Evolutionary conservation across 176 grass and related monocot species (phyloP), one percentile per base, ranked within the genome.

Genomic region (Eleusine coracana): DNA sequence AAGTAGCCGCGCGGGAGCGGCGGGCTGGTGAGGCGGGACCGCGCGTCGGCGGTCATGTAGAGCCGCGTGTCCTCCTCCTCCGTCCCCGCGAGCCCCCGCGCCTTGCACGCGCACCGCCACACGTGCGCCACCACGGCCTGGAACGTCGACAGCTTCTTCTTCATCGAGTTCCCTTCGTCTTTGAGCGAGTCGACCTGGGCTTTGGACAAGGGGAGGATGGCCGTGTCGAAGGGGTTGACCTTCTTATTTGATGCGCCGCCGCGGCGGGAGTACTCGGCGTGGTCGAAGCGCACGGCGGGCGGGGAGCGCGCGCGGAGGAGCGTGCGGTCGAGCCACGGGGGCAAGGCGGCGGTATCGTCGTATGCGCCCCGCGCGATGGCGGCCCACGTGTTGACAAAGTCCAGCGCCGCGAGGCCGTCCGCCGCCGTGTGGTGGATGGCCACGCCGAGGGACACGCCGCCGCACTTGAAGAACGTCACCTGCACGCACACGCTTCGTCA

Each of bases 381-480:
- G 15, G 89, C 70, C 83, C 88, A 88, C 25, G 84, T 69, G 60
- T 88, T 84, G 25, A 97, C 44, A 60, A 97, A 93, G 66, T 97
- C 77, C 5, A 89, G 40, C 16, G 77, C 42, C 6, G 73, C 70
- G 46, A 62, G 88, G 66, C 81, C 86, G 73, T 91, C 94, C 18
- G 76, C 68, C 42, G 83, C 81, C 44, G 75, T 68, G 71, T 97
- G 89, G 76, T 94, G 91, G 49, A 87, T 82, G 45, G 82, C 84
- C 3, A 38, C 18, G 36, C 92, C 88, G 1, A 97, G 5, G 73
- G 74, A 80, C 37, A 86, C 91, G 10, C 88, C 86, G 10, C 94
- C 88, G 27, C 91, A 97, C 81, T 78, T 55, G 14, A 97, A 79
- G 68, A 73, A 86, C n/a, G 91, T 93, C 28, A 93, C 69, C 90